Evolutionary conservation across 257 asterid species (phyloP), one percentile per base, ranked within the genome.

Genomic region (Fraxinus americana): DNA sequence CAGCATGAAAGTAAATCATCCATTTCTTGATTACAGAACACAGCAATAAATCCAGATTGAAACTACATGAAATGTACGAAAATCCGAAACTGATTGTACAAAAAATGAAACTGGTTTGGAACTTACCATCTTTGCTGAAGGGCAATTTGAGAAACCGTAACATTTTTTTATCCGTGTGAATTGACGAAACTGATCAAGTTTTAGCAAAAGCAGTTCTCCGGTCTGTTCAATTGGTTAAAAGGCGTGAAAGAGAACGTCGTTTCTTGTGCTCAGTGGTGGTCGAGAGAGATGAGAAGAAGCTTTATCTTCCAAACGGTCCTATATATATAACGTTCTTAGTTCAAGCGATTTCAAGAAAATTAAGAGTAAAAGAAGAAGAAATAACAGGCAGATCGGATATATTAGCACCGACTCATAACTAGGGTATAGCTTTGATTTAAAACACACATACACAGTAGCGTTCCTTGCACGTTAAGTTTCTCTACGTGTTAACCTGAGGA

Each of bases 71-170:
- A 11, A 43, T 43, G 16, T 43, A 43, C 16, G 16, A 11, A 43
- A 43, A 12, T 14, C 13, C 50, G 12, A 43, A 43, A 11, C 43
- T 38, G 43, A 1, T 8, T 38, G 43, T 38, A 38, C 43, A 38
- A 38, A 5, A 43, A 41, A 65, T 10, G 13, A 41, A 59, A 5
- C 23, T 1, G 9, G 25, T 67, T 48, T n/a, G 39, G 71, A 71
- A 73, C 91, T 63, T 38, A 90, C 92, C 88, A 82, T 83, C 77
- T 45, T 72, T 89, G 71, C 14, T 69, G 27, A 61, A 65, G 65
- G 61, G 76, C 54, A 79, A 84, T 70, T 77, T 57, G 74, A 83
- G 76, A 32, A 77, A 81, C 78, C 71, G 74, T 34, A 73, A 35
- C 71, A 79, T 70, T 73, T 75, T 82, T 68, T 69, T 74, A 79